Conservation (phyloP, 768 basidiomycete species). For the Mrakia frigida region DNA sequence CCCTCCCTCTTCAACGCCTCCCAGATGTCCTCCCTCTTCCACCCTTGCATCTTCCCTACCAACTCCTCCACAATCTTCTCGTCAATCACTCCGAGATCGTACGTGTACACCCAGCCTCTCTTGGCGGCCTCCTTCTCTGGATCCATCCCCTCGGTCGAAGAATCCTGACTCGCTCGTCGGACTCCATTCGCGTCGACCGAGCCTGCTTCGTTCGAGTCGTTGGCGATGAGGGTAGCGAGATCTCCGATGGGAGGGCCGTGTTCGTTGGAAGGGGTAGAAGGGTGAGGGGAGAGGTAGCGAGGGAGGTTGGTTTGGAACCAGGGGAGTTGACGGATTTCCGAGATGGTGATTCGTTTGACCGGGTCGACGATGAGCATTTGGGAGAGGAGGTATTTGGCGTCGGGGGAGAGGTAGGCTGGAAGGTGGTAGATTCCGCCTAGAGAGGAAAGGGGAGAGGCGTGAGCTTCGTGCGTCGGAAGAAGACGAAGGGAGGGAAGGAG, state of each 20-base stretch:
- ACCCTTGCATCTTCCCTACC: conserved; percentile 61
- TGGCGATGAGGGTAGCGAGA: conserved; percentile 31
- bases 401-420: conserved; percentile 70
- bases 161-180: conserved; percentile 34
- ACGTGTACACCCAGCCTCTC: conserved; percentile 77
- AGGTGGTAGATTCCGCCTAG: conserved; percentile 80
- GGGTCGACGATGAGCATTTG: conserved; percentile 93
- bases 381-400: conserved; percentile 72
- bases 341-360: conserved; percentile 86
- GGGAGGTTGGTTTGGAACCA: conserved; percentile 84
- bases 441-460: background rate
- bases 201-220: conserved; percentile 4
- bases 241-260: conserved; percentile 28
- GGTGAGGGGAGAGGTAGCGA: conserved; percentile 70
- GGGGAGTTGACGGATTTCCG: conserved; percentile 82
- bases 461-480: conserved; percentile 46
- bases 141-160: conserved; percentile 48
- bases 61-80: conserved; percentile 85
- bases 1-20: conserved; percentile 75
- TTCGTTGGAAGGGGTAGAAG: conserved; percentile 54
- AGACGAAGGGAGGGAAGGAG: background rate
- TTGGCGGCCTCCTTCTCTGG: conserved; percentile 51
- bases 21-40: conserved; percentile 81
- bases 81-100: conserved; percentile 85
- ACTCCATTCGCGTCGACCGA: background rate